phyloP scores from a whole-genome alignment of 768 basidiomycete genomes.

The Roridomyces roridus region DNA sequence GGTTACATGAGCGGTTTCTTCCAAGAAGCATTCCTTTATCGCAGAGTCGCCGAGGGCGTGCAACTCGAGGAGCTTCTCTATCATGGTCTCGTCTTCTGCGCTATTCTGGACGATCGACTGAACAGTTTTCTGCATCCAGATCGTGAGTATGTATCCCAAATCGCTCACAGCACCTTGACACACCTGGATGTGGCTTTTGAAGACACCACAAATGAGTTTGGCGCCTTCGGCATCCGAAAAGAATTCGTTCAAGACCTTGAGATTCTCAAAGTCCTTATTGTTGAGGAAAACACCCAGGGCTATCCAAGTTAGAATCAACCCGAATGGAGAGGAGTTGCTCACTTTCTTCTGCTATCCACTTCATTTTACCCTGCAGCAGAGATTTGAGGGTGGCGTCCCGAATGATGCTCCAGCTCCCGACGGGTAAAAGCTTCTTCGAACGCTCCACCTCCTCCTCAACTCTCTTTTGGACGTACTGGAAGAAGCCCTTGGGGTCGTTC shows the following conservation, averaged over 20 bases:
- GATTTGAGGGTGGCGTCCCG: slow-evolving; percentile 60
- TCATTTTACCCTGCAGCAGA: slow-evolving; percentile 48
- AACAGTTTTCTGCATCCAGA: slow-evolving; percentile 55
- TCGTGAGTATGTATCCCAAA: not conserved
- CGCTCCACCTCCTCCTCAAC: slow-evolving; percentile 66
- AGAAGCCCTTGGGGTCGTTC: slow-evolving; percentile 56
- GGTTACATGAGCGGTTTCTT: slow-evolving; percentile 36
- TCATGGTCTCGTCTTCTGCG: slow-evolving; percentile 77
- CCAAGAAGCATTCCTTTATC: slow-evolving; percentile 57
- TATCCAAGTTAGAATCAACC: slow-evolving; percentile 28
- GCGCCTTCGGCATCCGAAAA: slow-evolving; percentile 64
- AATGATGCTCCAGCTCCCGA: slow-evolving; percentile 55
- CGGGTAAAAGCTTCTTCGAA: slow-evolving; percentile 54
- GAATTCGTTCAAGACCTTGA: slow-evolving; percentile 63
- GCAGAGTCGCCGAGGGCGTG: slow-evolving; percentile 62
- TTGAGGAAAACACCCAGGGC: slow-evolving; percentile 62
- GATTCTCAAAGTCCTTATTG: slow-evolving; percentile 44
- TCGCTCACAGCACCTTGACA: slow-evolving; percentile 9
- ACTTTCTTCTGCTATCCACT: slow-evolving; percentile 45
- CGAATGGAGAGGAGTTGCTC: slow-evolving; percentile 13
- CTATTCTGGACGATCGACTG: slow-evolving; percentile 68
- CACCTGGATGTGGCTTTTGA: slow-evolving; percentile 68
- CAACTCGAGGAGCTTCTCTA: slow-evolving; percentile 71
- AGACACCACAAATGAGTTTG: slow-evolving; percentile 61
- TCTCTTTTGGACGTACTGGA: slow-evolving; percentile 51